Base-by-base conservation (phyloP, 2,329 filamentous ascomycete species). In the Nemania serpens region DNA sequence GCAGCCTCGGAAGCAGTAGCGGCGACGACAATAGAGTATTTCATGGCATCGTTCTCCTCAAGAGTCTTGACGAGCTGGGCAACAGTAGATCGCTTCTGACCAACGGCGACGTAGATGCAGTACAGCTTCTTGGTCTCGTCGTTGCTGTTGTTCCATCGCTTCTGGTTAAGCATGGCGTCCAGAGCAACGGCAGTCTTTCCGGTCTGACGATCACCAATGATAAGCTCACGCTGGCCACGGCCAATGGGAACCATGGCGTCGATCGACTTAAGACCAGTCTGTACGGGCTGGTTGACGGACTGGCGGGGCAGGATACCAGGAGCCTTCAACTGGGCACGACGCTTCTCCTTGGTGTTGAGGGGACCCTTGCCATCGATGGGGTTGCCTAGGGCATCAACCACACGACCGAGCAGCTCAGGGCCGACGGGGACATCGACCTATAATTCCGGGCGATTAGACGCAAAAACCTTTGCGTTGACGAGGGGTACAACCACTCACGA, bases 121-220 rank as follows among this genome's bases (percentile, higher is more conserved):
- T 97, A 99, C 62, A 99, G 92, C 89, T 99, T 99, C 90, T 97
- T 94, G 78, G 80, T 82, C 88, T 99, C 95, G 78, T 97, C 93
- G 80, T 77, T 84, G 77, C 81, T 75, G 78, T 81, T 84, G 88
- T 99, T 99, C 94, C 94, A 98, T 77, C 94, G 88, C 88, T 95
- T 96, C 87, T 99, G 95, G 90, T 99, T 99, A 67, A 99, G 89
- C 73, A 99, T 98, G 80, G 94, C 88, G 79, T 99, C 95, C 66
- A 99, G 91, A 75, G 90, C 94, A 78, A 99, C 94, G 75, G 95
- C 95, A 77, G 95, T 99, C 91, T 99, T 99, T 82, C 95, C 95
- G 75, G 95, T 99, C 84, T 99, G 95, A 93, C 95, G 95, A 80
- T 99, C 95, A 86, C 95, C 95, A 82, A 99, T 99, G 81, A 99